phyloP scores from a whole-genome alignment of 176 grass and related monocot genomes.

The Oryza punctata region DNA sequence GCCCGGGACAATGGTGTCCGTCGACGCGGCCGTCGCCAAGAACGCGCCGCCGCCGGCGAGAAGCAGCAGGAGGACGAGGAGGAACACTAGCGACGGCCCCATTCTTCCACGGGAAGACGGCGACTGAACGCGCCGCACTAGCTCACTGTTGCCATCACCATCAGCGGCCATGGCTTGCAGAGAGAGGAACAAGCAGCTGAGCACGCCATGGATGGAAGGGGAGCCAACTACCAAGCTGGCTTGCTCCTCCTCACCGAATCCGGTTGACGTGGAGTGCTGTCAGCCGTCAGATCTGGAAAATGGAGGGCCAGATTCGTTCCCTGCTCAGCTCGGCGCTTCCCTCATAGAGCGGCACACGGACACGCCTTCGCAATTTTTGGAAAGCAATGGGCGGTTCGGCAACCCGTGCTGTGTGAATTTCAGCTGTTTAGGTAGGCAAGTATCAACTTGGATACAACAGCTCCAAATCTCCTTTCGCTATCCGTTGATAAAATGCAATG shows the following conservation, averaged over 20 bases:
- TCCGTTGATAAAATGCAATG: background rate
- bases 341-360: too few species aligned
- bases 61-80: background rate
- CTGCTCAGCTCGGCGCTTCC: background rate
- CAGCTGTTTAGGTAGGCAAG: too few species aligned
- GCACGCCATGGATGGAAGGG: background rate
- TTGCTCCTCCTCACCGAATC: background rate
- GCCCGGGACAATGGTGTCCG: constrained; percentile 19
- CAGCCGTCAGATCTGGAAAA: background rate
- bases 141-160: background rate
- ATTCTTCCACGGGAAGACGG: background rate
- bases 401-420: too few species aligned
- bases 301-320: background rate
- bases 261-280: too few species aligned
- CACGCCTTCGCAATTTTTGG: too few species aligned
- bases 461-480: too few species aligned
- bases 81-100: background rate
- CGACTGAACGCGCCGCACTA: background rate
- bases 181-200: background rate
- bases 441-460: too few species aligned
- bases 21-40: background rate
- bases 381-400: too few species aligned
- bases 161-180: background rate
- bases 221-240: background rate
- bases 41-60: background rate